Percentiles rank a stretch among this genome's conserved stretches.
These are phyloP conservation scores for Silybum marianum DNA, from an alignment of 129 eudicot species.

Conservation along the genomic window DNA sequence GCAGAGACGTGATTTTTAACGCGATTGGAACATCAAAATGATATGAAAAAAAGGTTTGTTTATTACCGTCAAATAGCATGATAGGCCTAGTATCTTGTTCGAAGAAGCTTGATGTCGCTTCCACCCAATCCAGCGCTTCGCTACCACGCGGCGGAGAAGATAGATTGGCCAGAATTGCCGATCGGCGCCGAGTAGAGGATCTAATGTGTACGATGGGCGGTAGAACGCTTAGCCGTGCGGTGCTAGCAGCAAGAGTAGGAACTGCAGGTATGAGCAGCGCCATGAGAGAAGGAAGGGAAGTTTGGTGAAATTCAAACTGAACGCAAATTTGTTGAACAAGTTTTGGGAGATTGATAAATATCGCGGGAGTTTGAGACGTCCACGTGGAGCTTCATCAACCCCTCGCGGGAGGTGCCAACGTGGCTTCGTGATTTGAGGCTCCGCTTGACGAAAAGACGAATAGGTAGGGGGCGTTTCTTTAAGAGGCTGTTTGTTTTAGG, in stretches of 20 bases:
- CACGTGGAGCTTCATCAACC: neutral
- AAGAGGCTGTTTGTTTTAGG: too few relatives aligned
- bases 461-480: too few relatives aligned
- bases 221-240: conserved; percentile 12
- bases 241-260: conserved; percentile 29
- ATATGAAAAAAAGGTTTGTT: neutral
- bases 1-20: neutral
- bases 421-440: neutral
- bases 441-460: too few relatives aligned
- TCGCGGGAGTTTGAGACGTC: neutral
- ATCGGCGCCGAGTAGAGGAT: conserved; percentile 23
- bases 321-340: neutral
- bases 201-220: conserved; percentile 24
- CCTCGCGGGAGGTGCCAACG: neutral
- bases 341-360: neutral
- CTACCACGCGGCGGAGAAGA: conserved; percentile 49
- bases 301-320: neutral
- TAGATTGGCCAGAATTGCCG: conserved; percentile 32
- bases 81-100: conserved; percentile 83
- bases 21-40: neutral
- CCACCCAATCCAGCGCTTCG: conserved; percentile 53
- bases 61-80: conserved; percentile 87
- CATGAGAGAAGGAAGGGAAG: conserved; percentile 16
- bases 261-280: conserved; percentile 37
- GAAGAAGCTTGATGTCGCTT: conserved; percentile 72